Base-by-base conservation (phyloP, 192 early-diverging fungal genomes). In the Coemansia nantahalensis region DNA sequence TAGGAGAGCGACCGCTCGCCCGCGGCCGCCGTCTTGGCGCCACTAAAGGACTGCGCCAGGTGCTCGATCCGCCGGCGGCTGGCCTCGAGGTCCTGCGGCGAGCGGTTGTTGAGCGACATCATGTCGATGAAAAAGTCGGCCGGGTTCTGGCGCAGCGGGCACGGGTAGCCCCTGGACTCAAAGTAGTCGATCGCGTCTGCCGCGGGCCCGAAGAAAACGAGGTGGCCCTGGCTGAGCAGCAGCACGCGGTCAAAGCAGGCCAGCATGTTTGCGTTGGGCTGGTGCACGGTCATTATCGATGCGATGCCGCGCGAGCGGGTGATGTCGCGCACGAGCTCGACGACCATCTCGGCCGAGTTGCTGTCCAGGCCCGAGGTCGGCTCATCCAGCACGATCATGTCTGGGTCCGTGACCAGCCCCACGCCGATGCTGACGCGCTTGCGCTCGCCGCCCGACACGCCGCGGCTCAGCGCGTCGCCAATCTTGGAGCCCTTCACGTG, bases 201-300 rank as follows among this genome's bases (percentile, higher is more conserved):
- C 5, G 85, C 80, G 18, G 86, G 80, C 26, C 94, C 94, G 48
- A 90, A 94, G 54, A 89, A 95, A 9, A 95, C 81, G 44, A 90
- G 51, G 33, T 82, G 70, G 17, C 92, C 92, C 54, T 88, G 85
- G 40, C 88, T 89, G 30, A 97, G 56, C 39, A 97, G 66, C 19
- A 97, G 73, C 16, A 95, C 63, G 37, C 91, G 83, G 70, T 97
- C 94, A 73, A 97, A 97, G 46, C 93, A 73, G 2, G 83, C 80
- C 53, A 91, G 90, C 61, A 97, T 93, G 55, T 95, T 91, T 23
- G 86, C 86, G 44, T 93, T 82, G 26, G 94, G 94, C 62, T 97
- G 94, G 66, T 97, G 94, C 39, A 97, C 94, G 3, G 94, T 97
- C 59, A 91, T 88, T 13, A 97, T 76, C 13, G 94, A 84, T 3